Evolutionary conservation across 805 yeast genomes (phyloP).

Genomic region (Lipomyces japonicus): DNA sequence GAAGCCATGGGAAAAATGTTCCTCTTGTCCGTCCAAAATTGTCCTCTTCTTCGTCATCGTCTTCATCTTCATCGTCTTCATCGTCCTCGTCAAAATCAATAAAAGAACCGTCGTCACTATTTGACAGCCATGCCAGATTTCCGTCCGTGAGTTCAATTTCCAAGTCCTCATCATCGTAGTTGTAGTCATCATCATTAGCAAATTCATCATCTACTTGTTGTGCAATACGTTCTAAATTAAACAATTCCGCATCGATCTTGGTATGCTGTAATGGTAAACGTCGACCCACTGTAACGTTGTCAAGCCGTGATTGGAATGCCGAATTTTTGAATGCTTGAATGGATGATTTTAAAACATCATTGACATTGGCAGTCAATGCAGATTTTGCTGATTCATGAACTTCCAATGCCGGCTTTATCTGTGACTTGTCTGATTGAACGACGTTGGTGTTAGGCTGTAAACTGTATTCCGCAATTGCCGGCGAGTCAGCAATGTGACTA

Average conservation of each 20-base stretch:
- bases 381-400: too few relatives aligned
- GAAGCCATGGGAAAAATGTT: constrained; percentile 36
- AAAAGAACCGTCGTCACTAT: constrained; percentile 45
- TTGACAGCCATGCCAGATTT: constrained; percentile 35
- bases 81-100: constrained; percentile 40
- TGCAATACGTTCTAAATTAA: constrained; percentile 29
- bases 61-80: constrained; percentile 44
- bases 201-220: constrained; percentile 45
- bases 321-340: background rate
- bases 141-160: constrained; percentile 22
- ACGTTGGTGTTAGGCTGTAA: too few relatives aligned
- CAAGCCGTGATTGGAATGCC: too few relatives aligned
- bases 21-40: constrained; percentile 39
- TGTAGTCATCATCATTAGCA: constrained; percentile 56
- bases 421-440: too few relatives aligned
- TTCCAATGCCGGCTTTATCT: too few relatives aligned
- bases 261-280: too few relatives aligned
- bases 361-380: too few relatives aligned
- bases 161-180: constrained; percentile 41
- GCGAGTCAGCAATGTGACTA: too few relatives aligned
- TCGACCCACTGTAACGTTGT: too few relatives aligned
- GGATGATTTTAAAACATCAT: background rate
- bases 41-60: constrained; percentile 42
- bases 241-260: constrained; percentile 9
- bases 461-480: too few relatives aligned